Percentiles rank a stretch among this genome's conserved stretches.
phyloP scores from a whole-genome alignment of 495 filamentous ascomycete species.

The Neurospora sp. region DNA sequence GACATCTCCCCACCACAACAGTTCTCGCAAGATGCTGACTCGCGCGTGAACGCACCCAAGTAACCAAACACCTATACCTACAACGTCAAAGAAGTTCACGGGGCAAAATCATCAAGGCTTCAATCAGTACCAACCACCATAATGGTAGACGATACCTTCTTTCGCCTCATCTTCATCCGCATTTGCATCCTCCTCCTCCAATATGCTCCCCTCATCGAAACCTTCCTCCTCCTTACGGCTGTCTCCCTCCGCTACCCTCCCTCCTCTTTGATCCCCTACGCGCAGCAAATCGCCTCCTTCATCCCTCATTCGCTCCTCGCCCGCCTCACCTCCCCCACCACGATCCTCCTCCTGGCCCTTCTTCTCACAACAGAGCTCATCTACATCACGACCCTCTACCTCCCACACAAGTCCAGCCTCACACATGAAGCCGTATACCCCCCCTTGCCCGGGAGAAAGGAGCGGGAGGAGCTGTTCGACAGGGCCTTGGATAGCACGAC shows the following conservation, averaged over 20 bases:
- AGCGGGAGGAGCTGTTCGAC: slow-evolving; percentile 41
- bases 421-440: slow-evolving; percentile 45
- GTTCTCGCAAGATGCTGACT: background rate
- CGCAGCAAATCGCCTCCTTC: background rate
- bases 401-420: slow-evolving; percentile 41
- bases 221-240: slow-evolving; percentile 31
- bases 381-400: slow-evolving; percentile 46
- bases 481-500: slow-evolving; percentile 44
- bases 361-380: slow-evolving; percentile 37
- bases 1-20: background rate
- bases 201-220: slow-evolving; percentile 42
- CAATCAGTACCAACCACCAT: background rate
- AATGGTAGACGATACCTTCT: slow-evolving; percentile 27
- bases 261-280: background rate
- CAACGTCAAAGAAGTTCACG: background rate
- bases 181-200: slow-evolving; percentile 40
- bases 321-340: background rate
- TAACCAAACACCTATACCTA: background rate
- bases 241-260: slow-evolving; percentile 7
- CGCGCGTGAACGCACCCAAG: background rate
- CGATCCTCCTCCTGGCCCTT: slow-evolving; percentile 11
- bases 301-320: background rate
- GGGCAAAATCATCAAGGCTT: background rate
- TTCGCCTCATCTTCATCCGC: slow-evolving; percentile 36
- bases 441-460: slow-evolving; percentile 25